A percentile compares a stretch with the other conserved stretches of the same genome.
These are phyloP conservation scores for Penicillium sp. DNA, from an alignment of 2,329 filamentous ascomycete genomes.

Conservation along the genomic window DNA sequence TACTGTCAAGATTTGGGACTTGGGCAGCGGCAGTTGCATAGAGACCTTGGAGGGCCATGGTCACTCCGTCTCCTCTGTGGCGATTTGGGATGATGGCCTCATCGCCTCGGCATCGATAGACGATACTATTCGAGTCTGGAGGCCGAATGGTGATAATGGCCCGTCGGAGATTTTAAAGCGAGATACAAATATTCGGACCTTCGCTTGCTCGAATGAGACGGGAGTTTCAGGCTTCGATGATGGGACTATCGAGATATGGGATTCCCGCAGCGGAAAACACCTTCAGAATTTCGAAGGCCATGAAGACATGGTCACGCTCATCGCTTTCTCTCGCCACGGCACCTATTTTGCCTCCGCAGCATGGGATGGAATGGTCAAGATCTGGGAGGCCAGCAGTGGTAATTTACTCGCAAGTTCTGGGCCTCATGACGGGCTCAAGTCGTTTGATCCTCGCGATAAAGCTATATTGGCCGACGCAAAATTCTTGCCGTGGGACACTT, in stretches of 20 bases:
- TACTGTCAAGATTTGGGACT: too few species aligned
- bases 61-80: neutral
- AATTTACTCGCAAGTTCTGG: neutral
- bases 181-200: too few species aligned
- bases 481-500: too few species aligned
- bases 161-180: too few species aligned
- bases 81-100: neutral
- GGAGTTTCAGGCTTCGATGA: neutral
- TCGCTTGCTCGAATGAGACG: too few species aligned
- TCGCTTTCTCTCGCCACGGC: neutral
- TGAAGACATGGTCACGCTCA: neutral
- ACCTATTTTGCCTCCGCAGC: neutral
- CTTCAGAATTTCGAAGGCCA: neutral
- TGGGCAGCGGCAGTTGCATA: too few species aligned
- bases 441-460: too few species aligned
- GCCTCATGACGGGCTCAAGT: neutral
- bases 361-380: neutral
- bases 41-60: too few species aligned
- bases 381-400: neutral
- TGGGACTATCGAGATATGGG: neutral
- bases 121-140: neutral
- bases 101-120: neutral
- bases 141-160: neutral
- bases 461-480: too few species aligned
- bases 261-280: neutral